Percentiles rank a stretch among this genome's conserved stretches.
Evolutionary conservation across 306 rosid species (phyloP).

Genomic region (Cicer pinnatifidum): DNA sequence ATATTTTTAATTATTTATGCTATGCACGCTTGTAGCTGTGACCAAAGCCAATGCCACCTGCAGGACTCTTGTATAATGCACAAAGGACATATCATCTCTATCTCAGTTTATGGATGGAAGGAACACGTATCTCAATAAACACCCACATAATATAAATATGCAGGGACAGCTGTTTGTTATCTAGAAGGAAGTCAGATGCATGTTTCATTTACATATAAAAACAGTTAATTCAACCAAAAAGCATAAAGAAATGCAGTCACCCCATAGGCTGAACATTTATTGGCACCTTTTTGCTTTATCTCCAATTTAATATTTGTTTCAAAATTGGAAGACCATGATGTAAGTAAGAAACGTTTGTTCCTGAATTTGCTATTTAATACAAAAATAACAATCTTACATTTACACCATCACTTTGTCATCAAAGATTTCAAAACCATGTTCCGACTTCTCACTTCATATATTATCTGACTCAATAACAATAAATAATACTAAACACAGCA

Average conservation of each 20-base stretch:
- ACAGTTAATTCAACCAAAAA: constrained; percentile 33
- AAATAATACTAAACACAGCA: constrained; percentile 27
- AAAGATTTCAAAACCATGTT: constrained; percentile 36
- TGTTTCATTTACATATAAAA: constrained; percentile 2
- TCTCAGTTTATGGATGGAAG: constrained; percentile 38
- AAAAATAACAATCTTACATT: constrained; percentile 28
- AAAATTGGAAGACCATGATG: not conserved
- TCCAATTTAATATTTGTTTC: constrained; percentile 32
- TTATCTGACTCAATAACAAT: constrained; percentile 14
- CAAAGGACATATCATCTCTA: constrained; percentile 10
- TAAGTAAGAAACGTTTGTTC: constrained; percentile 21
- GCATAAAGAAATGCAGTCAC: constrained; percentile 16
- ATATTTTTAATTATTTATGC: too few species aligned
- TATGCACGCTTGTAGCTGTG: too few species aligned
- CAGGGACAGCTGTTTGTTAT: constrained; percentile 3
- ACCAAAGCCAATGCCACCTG: too few species aligned
- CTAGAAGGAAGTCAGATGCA: constrained; percentile 21
- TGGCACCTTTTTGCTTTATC: not conserved
- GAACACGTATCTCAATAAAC: constrained; percentile 5
- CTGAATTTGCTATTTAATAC: constrained; percentile 7
- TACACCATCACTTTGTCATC: constrained; percentile 19
- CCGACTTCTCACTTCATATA: constrained; percentile 27
- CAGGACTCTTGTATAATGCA: not conserved
- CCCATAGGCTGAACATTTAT: constrained; percentile 23
- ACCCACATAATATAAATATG: constrained; percentile 2